Evolutionary conservation across 1,139 yeast species (phyloP).

Genomic region (Candida sanyaensis): DNA sequence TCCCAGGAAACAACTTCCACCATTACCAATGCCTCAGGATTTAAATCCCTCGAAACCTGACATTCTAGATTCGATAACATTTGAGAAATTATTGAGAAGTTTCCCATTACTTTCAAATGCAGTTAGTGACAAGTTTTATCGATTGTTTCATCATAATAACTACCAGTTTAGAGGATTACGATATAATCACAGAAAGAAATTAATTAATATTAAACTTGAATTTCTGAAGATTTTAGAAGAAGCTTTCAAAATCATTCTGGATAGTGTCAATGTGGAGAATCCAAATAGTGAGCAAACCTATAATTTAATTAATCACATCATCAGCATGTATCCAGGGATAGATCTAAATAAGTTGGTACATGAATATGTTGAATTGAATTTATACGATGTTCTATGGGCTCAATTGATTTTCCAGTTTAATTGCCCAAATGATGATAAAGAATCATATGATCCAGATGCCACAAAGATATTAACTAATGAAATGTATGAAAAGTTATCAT

Average conservation of each 20-base stretch:
- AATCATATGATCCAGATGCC: conserved; percentile 31
- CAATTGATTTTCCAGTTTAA: conserved; percentile 44
- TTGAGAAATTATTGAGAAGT: conserved; percentile 47
- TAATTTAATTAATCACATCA: conserved; percentile 32
- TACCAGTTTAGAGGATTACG: conserved; percentile 34
- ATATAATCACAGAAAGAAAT: conserved; percentile 29
- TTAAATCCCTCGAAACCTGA: not conserved
- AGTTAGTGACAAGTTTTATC: conserved; percentile 48
- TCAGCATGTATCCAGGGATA: conserved; percentile 42
- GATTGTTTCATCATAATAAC: conserved; percentile 47
- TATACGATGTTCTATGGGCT: conserved; percentile 68
- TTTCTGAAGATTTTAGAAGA: conserved; percentile 38
- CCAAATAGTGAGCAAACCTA: conserved; percentile 40
- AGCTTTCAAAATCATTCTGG: conserved; percentile 42
- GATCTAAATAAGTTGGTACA: conserved; percentile 60
- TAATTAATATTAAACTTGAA: conserved; percentile 31
- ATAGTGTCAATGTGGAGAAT: conserved; percentile 36
- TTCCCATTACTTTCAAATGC: conserved; percentile 49
- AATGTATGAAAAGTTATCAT: conserved; percentile 43
- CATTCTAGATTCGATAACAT: conserved; percentile 23
- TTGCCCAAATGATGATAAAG: conserved; percentile 31
- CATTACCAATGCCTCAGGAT: conserved; percentile 2
- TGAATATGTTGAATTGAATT: conserved; percentile 67
- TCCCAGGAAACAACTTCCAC: conserved; percentile 5
- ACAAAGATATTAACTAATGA: conserved; percentile 28